Conservation (phyloP, 2,329 filamentous ascomycete species). For the Pseudohalonectria lignicola region DNA sequence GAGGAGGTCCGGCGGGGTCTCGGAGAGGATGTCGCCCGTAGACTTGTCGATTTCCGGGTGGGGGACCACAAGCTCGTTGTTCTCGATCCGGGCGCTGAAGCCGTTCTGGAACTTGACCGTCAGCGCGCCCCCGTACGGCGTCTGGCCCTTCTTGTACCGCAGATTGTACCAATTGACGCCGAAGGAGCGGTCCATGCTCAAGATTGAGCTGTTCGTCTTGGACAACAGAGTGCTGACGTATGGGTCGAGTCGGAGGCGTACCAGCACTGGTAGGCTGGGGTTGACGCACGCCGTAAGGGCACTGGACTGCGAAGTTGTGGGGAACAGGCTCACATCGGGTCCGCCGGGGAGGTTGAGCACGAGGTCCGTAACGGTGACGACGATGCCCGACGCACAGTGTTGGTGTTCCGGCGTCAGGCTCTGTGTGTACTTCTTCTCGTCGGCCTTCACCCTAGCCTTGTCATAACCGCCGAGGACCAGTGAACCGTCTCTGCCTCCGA, state of each 20-base stretch:
- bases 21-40: conserved; percentile 9
- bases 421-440: conserved; percentile 8
- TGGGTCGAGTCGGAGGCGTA: conserved; percentile 11
- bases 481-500: too few relatives aligned
- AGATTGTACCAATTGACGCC: conserved; percentile 11
- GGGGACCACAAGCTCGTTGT: conserved; percentile 18
- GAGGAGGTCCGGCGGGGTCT: conserved; percentile 10
- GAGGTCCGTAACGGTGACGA: conserved; percentile 17
- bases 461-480: conserved; percentile 19
- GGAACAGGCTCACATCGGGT: conserved; percentile 17
- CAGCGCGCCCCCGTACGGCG: conserved; percentile 8
- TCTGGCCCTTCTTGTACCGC: conserved; percentile 5
- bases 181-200: conserved; percentile 5
- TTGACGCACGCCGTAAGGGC: conserved; percentile 10
- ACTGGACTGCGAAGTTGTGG: background rate
- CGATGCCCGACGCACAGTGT: conserved; percentile 15
- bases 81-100: conserved; percentile 13
- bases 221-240: conserved; percentile 8
- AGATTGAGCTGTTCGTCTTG: conserved; percentile 3
- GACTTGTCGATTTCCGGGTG: conserved; percentile 11
- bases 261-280: conserved; percentile 9
- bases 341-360: conserved; percentile 20
- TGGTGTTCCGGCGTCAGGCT: conserved; percentile 8
- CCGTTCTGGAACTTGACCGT: conserved; percentile 9
- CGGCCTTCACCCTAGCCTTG: conserved; percentile 11